Conservation (phyloP, 2,329 filamentous ascomycete genomes). For the Onygenales sp. region DNA sequence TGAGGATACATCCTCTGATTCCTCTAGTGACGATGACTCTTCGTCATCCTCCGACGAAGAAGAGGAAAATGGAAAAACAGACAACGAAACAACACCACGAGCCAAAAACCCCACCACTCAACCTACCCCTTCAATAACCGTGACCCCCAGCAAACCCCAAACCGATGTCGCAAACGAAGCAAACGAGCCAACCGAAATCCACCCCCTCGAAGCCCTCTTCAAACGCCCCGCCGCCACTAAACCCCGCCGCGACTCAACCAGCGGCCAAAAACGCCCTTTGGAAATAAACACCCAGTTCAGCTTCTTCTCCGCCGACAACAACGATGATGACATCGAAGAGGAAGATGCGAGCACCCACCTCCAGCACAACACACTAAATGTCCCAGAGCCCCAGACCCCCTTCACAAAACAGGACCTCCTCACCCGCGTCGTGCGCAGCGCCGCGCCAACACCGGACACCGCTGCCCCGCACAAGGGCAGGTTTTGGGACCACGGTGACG, state of each 20-base stretch:
- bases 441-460: slow-evolving; percentile 90
- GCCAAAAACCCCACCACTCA: slow-evolving; percentile 2
- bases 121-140: neutral
- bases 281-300: slow-evolving; percentile 56
- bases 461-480: slow-evolving; percentile 52
- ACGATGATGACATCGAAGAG: slow-evolving; percentile 41
- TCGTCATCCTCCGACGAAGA: slow-evolving; percentile 16
- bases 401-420: slow-evolving; percentile 72
- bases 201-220: slow-evolving; percentile 87
- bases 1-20: neutral
- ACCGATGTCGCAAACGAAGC: slow-evolving; percentile 43
- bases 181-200: slow-evolving; percentile 46
- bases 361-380: neutral
- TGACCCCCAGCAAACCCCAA: slow-evolving; percentile 33
- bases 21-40: neutral
- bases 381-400: slow-evolving; percentile 60
- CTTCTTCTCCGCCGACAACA: slow-evolving; percentile 60
- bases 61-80: slow-evolving; percentile 14
- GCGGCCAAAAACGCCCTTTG: slow-evolving; percentile 22
- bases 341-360: slow-evolving; percentile 20
- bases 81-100: neutral
- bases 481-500: slow-evolving; percentile 18
- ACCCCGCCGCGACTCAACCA: slow-evolving; percentile 3
- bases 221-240: slow-evolving; percentile 54
- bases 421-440: slow-evolving; percentile 59